Conservation (phyloP, 2,329 filamentous ascomycete genomes). For the Pseudogymnoascus verrucosus region DNA sequence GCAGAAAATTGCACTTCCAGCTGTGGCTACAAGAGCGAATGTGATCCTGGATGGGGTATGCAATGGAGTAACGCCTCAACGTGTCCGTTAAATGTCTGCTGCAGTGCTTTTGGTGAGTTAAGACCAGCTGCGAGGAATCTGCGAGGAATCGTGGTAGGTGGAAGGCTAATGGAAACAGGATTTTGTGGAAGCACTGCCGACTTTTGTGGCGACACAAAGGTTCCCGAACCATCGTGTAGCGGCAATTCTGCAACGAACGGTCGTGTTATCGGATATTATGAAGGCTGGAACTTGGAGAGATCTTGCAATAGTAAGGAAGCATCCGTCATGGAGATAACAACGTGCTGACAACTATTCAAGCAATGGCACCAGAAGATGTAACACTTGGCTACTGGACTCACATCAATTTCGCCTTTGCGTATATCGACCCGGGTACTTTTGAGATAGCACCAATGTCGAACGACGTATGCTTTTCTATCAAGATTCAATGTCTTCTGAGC, state of each 20-base stretch:
- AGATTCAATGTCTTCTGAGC: too few relatives aligned
- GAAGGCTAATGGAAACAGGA: background rate
- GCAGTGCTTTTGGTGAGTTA: constrained; percentile 28
- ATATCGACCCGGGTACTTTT: constrained; percentile 32
- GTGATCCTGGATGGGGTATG: constrained; percentile 25
- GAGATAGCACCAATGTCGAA: constrained; percentile 23
- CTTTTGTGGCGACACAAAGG: constrained; percentile 21
- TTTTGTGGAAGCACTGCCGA: constrained; percentile 18
- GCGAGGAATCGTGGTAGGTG: constrained; percentile 17
- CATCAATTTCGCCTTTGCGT: constrained; percentile 35
- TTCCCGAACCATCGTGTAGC: constrained; percentile 12
- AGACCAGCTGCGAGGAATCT: too few relatives aligned
- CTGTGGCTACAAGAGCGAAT: constrained; percentile 24
- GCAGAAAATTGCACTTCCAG: constrained; percentile 19
- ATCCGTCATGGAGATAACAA: background rate
- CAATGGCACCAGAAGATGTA: constrained; percentile 17
- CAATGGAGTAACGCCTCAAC: constrained; percentile 18
- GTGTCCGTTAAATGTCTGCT: constrained; percentile 33
- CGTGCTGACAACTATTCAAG: constrained; percentile 1
- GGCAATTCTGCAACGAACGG: background rate
- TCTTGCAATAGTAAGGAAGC: constrained; percentile 16
- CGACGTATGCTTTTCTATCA: background rate
- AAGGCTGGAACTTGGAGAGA: constrained; percentile 23
- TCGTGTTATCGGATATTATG: constrained; percentile 29
- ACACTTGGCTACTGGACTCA: constrained; percentile 24